A percentile compares a stretch with the other conserved stretches of the same genome.
Evolutionary conservation across 1,284 basidiomycete species (phyloP).

Genomic region (Irpex sp.): DNA sequence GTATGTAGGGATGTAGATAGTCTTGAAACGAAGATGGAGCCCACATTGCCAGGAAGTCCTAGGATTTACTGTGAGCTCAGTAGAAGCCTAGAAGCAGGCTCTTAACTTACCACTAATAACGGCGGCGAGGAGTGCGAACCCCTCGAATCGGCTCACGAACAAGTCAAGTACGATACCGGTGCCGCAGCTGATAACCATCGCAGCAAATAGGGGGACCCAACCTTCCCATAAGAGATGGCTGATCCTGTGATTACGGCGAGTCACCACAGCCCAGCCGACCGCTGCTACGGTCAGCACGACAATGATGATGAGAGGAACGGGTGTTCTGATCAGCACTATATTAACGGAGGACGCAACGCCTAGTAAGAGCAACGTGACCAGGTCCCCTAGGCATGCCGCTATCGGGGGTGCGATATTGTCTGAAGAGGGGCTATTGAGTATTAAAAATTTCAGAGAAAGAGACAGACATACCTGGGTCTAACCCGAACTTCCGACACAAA

Average conservation of each 20-base stretch:
- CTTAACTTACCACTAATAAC: constrained; percentile 72
- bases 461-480: constrained; percentile 71
- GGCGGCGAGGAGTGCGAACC: constrained; percentile 86
- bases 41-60: constrained; percentile 77
- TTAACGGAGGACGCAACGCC: constrained; percentile 64
- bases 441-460: constrained; percentile 3
- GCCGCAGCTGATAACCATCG: constrained; percentile 90
- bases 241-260: constrained; percentile 66
- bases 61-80: neutral
- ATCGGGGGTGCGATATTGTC: constrained; percentile 96
- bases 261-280: constrained; percentile 49
- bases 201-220: constrained; percentile 88
- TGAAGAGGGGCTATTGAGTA: constrained; percentile 23
- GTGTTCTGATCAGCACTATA: constrained; percentile 62
- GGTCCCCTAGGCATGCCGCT: constrained; percentile 89
- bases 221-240: constrained; percentile 75
- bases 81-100: constrained; percentile 17
- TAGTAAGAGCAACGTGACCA: constrained; percentile 84
- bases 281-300: constrained; percentile 58
- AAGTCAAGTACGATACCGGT: constrained; percentile 90
- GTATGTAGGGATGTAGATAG: constrained; percentile 85
- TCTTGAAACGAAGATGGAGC: constrained; percentile 89
- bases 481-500: constrained; percentile 68
- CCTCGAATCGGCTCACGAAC: constrained; percentile 84
- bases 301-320: constrained; percentile 57